Base-by-base conservation (phyloP, 192 early-diverging fungal genomes). In the Ramicandelaber brevisporus region DNA sequence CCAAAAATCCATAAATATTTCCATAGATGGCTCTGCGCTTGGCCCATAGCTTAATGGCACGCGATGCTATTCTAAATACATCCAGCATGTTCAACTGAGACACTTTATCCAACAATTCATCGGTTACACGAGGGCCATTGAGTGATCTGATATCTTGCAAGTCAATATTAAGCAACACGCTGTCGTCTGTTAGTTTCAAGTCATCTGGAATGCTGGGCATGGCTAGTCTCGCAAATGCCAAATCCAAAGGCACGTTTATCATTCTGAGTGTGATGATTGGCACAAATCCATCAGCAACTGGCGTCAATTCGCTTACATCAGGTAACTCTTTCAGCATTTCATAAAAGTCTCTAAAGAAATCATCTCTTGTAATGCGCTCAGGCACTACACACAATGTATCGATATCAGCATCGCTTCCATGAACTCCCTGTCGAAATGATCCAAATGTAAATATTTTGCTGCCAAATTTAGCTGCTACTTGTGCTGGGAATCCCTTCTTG, bases 401-500 rank as follows among this genome's bases (percentile, higher is more conserved):
- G 27, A 98, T 87, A 85, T 98, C 93, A n/a, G 78, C 63, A 10
- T 84, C 83, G 36, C 70, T 57, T 12, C 76, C 78, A 49, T 98
- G 87, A 5, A 90, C 93, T 9, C 93, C 93, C 14, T 95, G 57
- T 21, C 86, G 63, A 47, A 83, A 98, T 6, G 83, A 88, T 4
- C 93, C 93, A 53, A 87, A 98, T 1, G 93, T 88, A 37, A 85
- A 98, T 16, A 95, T 89, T 48, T 92, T 89, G 15, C 93, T 88
- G 13, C 85, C 85, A 12, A 70, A 78, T 27, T 86, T 74, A 27
- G 53, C 61, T 2, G 92, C 92, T 23, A 88, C 33, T 16, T 62
- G 43, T 45, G 88, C 92, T 7, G 84, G 63, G 24, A 76, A 46
- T n/a, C 62, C 65, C 29, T 68, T n/a, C n/a, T n/a, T n/a, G n/a